A percentile compares a stretch with the other conserved stretches of the same genome.
Evolutionary conservation across 495 filamentous ascomycete genomes (phyloP).

Genomic region (Rostrohypoxylon terebratum): DNA sequence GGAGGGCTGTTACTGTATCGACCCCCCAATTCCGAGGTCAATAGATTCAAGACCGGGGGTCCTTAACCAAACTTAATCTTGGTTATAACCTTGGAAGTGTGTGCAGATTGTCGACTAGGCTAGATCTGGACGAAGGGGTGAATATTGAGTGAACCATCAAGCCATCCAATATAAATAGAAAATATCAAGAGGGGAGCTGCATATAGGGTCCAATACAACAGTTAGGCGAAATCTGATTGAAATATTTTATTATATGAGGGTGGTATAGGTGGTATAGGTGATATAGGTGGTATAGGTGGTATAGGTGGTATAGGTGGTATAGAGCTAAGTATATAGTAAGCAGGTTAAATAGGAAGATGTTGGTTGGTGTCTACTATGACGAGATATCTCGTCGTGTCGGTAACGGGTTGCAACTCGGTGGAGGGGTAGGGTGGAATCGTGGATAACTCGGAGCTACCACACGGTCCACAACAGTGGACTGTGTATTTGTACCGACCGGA

Average conservation of each 20-base stretch:
- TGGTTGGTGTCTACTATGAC: constrained; percentile 12
- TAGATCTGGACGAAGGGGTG: constrained; percentile 38
- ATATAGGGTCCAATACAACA: constrained; percentile 22
- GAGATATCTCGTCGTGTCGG: constrained; percentile 3
- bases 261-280: constrained; percentile 5
- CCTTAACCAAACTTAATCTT: constrained; percentile 28
- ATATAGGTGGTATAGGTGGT: no score
- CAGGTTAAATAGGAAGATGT: neutral
- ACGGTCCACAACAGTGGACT: constrained; percentile 6
- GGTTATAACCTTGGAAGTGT: constrained; percentile 9
- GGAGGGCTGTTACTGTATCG: constrained; percentile 38
- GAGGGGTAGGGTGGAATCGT: constrained; percentile 5
- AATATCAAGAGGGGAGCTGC: constrained; percentile 14
- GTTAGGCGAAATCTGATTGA: constrained; percentile 37
- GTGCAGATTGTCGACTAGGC: constrained; percentile 44
- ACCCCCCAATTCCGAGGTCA: constrained; percentile 39
- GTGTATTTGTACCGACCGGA: constrained; percentile 30
- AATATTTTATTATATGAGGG: constrained; percentile 8
- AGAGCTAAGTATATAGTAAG: constrained; percentile 12
- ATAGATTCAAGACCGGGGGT: constrained; percentile 28
- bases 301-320: no score
- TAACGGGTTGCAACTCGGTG: constrained; percentile 26
- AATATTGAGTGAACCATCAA: constrained; percentile 25
- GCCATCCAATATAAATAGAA: constrained; percentile 36
- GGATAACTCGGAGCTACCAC: constrained; percentile 1